Evolutionary conservation across 2,329 filamentous ascomycete genomes (phyloP).

Genomic region (Fusarium tjaetaba): DNA sequence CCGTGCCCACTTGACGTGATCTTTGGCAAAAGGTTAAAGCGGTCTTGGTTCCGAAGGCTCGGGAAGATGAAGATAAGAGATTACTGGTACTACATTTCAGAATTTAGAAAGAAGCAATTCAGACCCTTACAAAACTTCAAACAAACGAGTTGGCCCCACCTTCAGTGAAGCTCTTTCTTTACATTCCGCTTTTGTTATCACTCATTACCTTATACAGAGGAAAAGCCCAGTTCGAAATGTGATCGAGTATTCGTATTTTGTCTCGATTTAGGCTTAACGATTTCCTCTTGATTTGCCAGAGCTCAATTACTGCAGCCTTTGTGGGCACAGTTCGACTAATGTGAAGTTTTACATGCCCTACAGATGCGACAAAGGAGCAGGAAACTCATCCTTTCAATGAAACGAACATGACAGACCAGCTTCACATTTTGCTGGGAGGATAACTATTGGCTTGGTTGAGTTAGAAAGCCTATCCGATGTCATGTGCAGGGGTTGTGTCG

Average conservation of each 20-base stretch:
- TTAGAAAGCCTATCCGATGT: neutral
- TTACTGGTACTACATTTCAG: neutral
- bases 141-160: conserved; percentile 8
- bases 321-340: neutral
- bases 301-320: neutral
- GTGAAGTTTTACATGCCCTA: neutral
- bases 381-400: neutral
- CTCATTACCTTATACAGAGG: neutral
- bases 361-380: neutral
- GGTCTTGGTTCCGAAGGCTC: conserved; percentile 10
- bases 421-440: neutral
- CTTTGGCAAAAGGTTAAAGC: conserved; percentile 2
- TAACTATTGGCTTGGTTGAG: neutral
- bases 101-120: conserved; percentile 15
- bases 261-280: neutral
- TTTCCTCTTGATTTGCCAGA: neutral
- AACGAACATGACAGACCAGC: neutral
- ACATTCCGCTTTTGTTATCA: neutral
- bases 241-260: neutral
- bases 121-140: conserved; percentile 4
- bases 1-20: conserved; percentile 33
- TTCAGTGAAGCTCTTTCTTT: neutral
- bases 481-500: conserved; percentile 12
- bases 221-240: neutral
- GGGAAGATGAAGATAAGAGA: conserved; percentile 19